Percentiles rank a stretch among this genome's conserved stretches.
phyloP scores from a whole-genome alignment of 495 filamentous ascomycete genomes.

The Xeromyces bisporus region DNA sequence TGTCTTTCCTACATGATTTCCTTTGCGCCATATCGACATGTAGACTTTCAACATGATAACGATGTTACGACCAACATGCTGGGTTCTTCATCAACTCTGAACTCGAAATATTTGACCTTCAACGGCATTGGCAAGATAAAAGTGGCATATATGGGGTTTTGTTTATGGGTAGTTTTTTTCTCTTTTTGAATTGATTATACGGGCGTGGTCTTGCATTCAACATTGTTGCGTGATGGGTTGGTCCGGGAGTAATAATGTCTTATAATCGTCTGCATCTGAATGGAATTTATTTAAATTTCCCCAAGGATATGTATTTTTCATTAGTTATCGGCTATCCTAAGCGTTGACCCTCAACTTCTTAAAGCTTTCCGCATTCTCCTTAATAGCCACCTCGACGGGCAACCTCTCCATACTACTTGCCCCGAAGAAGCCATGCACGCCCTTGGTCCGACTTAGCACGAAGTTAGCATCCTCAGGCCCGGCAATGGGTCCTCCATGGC shows the following conservation, averaged over 20 bases:
- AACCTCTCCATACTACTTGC: constrained; percentile 56
- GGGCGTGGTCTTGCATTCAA: constrained; percentile 32
- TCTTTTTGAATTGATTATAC: constrained; percentile 16
- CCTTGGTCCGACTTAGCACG: constrained; percentile 38
- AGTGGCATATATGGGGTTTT: constrained; percentile 29
- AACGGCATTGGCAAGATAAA: constrained; percentile 49
- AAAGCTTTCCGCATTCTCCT: constrained; percentile 41
- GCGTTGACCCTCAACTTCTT: constrained; percentile 34
- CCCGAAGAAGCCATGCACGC: constrained; percentile 55
- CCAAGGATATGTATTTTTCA: neutral
- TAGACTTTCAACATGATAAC: constrained; percentile 47
- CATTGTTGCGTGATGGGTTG: constrained; percentile 21
- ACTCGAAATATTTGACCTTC: constrained; percentile 45
- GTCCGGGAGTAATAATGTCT: too few relatives aligned
- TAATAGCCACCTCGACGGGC: constrained; percentile 50
- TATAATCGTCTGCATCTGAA: too few relatives aligned
- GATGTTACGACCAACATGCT: constrained; percentile 40
- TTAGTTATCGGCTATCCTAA: too few relatives aligned
- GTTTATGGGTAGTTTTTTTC: constrained; percentile 16
- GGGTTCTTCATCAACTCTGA: constrained; percentile 31
- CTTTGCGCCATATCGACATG: constrained; percentile 20
- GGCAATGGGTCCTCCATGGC: constrained; percentile 53
- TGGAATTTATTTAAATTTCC: neutral
- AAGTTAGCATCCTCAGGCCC: constrained; percentile 43
- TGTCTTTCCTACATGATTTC: constrained; percentile 6